Conservation (phyloP, 306 rosid species). For the Castanea sativa region DNA sequence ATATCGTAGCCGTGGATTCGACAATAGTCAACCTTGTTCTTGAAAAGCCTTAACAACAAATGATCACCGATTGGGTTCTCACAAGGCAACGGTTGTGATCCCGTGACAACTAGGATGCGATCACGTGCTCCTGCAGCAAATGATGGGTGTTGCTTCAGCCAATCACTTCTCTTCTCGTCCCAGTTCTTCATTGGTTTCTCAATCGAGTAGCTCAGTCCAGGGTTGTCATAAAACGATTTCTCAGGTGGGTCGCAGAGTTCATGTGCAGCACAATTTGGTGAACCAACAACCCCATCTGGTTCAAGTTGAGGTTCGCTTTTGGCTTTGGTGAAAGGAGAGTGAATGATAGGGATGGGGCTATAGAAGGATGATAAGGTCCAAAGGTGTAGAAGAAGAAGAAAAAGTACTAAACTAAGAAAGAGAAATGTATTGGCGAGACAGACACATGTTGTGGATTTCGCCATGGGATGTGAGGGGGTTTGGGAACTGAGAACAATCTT, state of each 20-base stretch:
- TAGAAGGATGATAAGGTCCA: constrained; percentile 14
- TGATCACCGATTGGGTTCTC: constrained; percentile 42
- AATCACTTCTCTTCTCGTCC: constrained; percentile 40
- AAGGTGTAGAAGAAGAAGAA: constrained; percentile 17
- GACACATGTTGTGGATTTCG: constrained; percentile 5
- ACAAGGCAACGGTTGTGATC: constrained; percentile 42
- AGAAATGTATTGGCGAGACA: not conserved
- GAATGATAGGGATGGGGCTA: not conserved
- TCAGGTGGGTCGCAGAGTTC: constrained; percentile 5
- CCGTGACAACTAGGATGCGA: constrained; percentile 38
- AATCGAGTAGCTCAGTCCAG: constrained; percentile 30
- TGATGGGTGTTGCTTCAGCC: constrained; percentile 33
- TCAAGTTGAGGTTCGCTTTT: too few species aligned
- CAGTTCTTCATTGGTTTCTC: constrained; percentile 36
- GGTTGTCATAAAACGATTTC: constrained; percentile 41
- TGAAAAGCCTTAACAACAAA: constrained; percentile 43
- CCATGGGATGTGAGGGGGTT: constrained; percentile 11
- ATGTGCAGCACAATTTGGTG: not conserved
- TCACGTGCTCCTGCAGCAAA: constrained; percentile 4
- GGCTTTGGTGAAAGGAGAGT: too few species aligned
- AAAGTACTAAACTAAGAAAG: constrained; percentile 5
- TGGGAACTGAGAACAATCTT: not conserved
- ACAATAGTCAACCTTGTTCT: constrained; percentile 59
- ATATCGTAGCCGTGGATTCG: constrained; percentile 40
- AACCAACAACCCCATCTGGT: not conserved